These are phyloP conservation scores for Chaetomium tenue DNA, from an alignment of 495 filamentous ascomycete species.

Conservation along the genomic window DNA sequence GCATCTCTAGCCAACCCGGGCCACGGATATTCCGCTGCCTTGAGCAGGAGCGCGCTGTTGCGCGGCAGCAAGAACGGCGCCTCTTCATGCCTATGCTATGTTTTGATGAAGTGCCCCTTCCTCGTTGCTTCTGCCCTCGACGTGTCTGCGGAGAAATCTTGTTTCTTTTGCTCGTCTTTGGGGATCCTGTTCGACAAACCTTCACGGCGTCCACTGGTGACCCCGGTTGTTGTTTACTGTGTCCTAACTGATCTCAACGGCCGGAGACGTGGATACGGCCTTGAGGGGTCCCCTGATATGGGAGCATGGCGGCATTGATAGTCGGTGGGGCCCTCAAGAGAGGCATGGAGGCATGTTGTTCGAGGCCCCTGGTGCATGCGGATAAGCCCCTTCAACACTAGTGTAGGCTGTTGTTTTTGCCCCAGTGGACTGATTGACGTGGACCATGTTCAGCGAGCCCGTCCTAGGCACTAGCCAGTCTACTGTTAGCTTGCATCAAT, in stretches of 20 bases:
- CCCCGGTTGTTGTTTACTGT: background rate
- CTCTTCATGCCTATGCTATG: background rate
- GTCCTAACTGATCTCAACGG: background rate
- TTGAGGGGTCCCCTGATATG: background rate
- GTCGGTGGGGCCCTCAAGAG: background rate
- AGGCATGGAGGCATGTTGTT: background rate
- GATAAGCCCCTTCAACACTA: background rate
- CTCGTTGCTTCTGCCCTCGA: background rate
- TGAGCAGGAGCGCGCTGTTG: constrained; percentile 10
- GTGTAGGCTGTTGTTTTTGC: background rate
- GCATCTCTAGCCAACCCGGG: constrained; percentile 5
- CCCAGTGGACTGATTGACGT: background rate
- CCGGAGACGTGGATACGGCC: background rate
- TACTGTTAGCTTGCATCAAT: too few species aligned
- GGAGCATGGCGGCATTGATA: constrained; percentile 5
- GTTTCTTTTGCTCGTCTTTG: background rate
- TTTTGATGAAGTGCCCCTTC: constrained; percentile 12
- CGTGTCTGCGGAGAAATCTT: background rate
- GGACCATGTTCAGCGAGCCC: too few species aligned
- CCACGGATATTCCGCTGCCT: constrained; percentile 7
- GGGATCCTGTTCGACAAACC: background rate
- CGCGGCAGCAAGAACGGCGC: constrained; percentile 2
- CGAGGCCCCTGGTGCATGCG: constrained; percentile 11
- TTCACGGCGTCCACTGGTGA: background rate
- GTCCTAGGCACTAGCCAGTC: too few species aligned